Base-by-base conservation (phyloP, 352 stramenopile genomes). In the Globisporangium heterothallicum region DNA sequence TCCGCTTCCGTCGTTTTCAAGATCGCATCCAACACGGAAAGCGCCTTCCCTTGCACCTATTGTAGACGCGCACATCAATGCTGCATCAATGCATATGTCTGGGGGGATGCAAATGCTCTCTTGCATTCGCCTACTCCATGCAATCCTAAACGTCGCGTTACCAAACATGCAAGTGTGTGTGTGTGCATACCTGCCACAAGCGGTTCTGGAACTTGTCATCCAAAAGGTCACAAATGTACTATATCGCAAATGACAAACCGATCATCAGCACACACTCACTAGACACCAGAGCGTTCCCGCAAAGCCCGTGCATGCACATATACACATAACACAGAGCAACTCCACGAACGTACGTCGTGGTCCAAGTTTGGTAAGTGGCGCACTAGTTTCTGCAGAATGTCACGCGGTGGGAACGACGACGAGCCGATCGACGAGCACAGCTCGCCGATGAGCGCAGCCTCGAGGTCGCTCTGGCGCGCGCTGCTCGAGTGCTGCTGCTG, bases 141-240 rank as follows among this genome's bases (percentile, higher is more conserved):
- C n/a, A n/a, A n/a, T n/a, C n/a, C n/a, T n/a, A n/a, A n/a, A n/a
- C n/a, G n/a, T n/a, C 9, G 12, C 30, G 42, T 24, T 14, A 27
- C 19, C 12, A 22, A 47, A 22, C 12, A 48, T 32, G 14, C n/a
- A n/a, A n/a, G n/a, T n/a, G n/a, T n/a, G n/a, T n/a, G n/a, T n/a
- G n/a, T n/a, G n/a, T 3, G 5, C 24, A 18, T 42, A 72, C 71
- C 55, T 92, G 83, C 83, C 83, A 94, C 48, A 94, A 34, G 30
- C 66, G 67, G 51, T 78, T 77, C 63, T 88, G 74, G n/a, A 94
- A 78, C 63, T 92, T 94, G 58, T 87, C 74, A 44, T 92, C 74
- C n/a, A 94, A 66, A 24, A 92, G 66, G 61, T 94, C 78, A 49
- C 83, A 92, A 26, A 89, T 61, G 50, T 94, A 94, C 74, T 91